These are phyloP conservation scores for Yamadazyma philogaea DNA, from an alignment of 805 yeast genomes.

Conservation along the genomic window DNA sequence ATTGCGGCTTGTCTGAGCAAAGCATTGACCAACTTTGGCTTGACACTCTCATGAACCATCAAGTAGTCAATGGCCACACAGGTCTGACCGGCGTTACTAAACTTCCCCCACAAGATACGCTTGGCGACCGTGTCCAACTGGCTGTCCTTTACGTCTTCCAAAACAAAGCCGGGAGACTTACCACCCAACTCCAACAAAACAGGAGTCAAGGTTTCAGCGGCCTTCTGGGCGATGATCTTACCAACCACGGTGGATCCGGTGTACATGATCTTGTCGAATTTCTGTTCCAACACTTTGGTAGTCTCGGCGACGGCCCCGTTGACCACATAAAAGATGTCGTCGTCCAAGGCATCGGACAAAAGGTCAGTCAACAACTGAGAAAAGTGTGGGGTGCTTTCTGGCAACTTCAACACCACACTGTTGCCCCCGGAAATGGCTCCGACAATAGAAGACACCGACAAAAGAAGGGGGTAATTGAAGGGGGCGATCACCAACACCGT, in stretches of 20 bases:
- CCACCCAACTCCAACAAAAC: slow-evolving; percentile 85
- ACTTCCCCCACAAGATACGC: slow-evolving; percentile 76
- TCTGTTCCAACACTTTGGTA: slow-evolving; percentile 53
- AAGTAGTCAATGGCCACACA: slow-evolving; percentile 89
- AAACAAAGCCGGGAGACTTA: slow-evolving; percentile 78
- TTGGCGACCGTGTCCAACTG: slow-evolving; percentile 46
- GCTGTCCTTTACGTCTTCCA: slow-evolving; percentile 45
- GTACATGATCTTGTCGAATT: slow-evolving; percentile 78
- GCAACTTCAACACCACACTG: slow-evolving; percentile 70
- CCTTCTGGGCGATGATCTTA: slow-evolving; percentile 68
- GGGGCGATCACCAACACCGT: slow-evolving; percentile 71
- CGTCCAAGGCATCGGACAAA: slow-evolving; percentile 51
- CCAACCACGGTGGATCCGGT: slow-evolving; percentile 85
- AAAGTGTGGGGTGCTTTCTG: slow-evolving; percentile 67
- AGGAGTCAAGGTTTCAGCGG: slow-evolving; percentile 85
- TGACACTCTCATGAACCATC: slow-evolving; percentile 58
- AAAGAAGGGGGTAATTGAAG: slow-evolving; percentile 72
- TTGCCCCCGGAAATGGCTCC: slow-evolving; percentile 89
- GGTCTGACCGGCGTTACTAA: slow-evolving; percentile 82
- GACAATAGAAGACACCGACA: slow-evolving; percentile 62
- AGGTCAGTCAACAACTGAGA: slow-evolving; percentile 55
- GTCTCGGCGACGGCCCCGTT: slow-evolving; percentile 72
- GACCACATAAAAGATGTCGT: slow-evolving; percentile 57
- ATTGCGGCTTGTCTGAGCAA: slow-evolving; percentile 39
- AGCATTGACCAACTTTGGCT: slow-evolving; percentile 47